Percentiles rank a stretch among this genome's conserved stretches.
phyloP scores from a whole-genome alignment of 2,329 filamentous ascomycete genomes.

The Knufia petricola region DNA sequence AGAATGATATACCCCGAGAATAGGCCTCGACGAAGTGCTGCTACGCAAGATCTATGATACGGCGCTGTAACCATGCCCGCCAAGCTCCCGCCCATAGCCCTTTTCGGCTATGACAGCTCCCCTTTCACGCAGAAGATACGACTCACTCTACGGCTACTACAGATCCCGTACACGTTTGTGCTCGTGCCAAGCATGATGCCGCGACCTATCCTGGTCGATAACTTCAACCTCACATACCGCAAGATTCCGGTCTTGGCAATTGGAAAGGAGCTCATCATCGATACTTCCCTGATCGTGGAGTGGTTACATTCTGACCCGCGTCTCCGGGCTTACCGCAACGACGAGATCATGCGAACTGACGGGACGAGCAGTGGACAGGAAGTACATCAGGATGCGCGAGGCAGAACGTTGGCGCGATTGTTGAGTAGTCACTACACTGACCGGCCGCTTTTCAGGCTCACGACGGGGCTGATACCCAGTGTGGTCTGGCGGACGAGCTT shows the following conservation, averaged over 20 bases:
- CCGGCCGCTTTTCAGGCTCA: conserved; percentile 18
- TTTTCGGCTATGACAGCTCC: conserved; percentile 22
- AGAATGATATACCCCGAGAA: no score
- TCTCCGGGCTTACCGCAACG: neutral
- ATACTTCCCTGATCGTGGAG: conserved; percentile 19
- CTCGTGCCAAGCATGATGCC: conserved; percentile 49
- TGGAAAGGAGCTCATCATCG: conserved; percentile 41
- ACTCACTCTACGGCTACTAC: conserved; percentile 14
- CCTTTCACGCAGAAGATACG: conserved; percentile 20
- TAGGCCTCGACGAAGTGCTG: no score
- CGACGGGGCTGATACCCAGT: conserved; percentile 18
- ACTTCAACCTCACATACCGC: conserved; percentile 57
- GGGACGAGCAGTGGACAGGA: neutral
- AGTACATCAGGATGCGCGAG: conserved; percentile 4
- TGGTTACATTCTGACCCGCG: conserved; percentile 12
- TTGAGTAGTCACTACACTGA: conserved; percentile 15
- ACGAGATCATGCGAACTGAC: neutral
- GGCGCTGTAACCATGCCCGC: conserved; percentile 2
- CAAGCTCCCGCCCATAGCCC: conserved; percentile 11
- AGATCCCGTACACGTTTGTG: conserved; percentile 21
- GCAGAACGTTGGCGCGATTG: neutral
- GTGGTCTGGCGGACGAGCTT: conserved; percentile 18
- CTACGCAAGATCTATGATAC: no score
- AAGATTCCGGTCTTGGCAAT: conserved; percentile 60
- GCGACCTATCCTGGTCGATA: conserved; percentile 49